Evolutionary conservation across 1,284 basidiomycete genomes (phyloP).

Genomic region (Tremellales sp.): DNA sequence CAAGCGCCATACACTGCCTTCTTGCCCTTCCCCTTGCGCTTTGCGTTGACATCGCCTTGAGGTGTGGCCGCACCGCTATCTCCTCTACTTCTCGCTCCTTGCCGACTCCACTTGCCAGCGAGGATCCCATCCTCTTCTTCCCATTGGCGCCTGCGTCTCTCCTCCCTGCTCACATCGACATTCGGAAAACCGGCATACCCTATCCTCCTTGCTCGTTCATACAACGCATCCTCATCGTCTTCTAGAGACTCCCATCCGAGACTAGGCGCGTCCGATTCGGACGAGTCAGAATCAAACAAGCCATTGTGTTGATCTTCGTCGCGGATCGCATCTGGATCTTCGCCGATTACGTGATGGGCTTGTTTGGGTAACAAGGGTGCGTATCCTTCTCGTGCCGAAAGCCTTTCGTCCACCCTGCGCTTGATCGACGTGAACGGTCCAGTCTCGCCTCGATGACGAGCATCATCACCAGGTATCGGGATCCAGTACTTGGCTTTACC

Average conservation of each 20-base stretch:
- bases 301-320: conserved; percentile 23
- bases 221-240: conserved; percentile 56
- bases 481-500: conserved; percentile 89
- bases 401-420: conserved; percentile 52
- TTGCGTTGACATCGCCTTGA: conserved; percentile 22
- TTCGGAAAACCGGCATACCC: conserved; percentile 91
- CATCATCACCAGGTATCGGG: conserved; percentile 59
- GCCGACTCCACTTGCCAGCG: conserved; percentile 61
- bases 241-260: conserved; percentile 40
- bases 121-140: conserved; percentile 48
- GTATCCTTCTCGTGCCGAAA: conserved; percentile 59
- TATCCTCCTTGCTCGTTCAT: conserved; percentile 65
- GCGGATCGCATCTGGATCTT: conserved; percentile 50
- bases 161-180: conserved; percentile 68
- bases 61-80: conserved; percentile 8
- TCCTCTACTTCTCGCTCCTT: conserved; percentile 39
- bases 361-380: conserved; percentile 71
- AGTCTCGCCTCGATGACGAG: conserved; percentile 32
- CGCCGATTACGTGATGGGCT: conserved; percentile 62
- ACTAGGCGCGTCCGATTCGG: conserved; percentile 45
- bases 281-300: conserved; percentile 36
- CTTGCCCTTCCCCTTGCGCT: conserved; percentile 8
- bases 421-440: conserved; percentile 50
- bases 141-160: conserved; percentile 29
- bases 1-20: conserved; percentile 45